A percentile compares a stretch with the other conserved stretches of the same genome.
Evolutionary conservation across 192 early-diverging fungal species (phyloP).

Genomic region (Entomortierella beljakovae): DNA sequence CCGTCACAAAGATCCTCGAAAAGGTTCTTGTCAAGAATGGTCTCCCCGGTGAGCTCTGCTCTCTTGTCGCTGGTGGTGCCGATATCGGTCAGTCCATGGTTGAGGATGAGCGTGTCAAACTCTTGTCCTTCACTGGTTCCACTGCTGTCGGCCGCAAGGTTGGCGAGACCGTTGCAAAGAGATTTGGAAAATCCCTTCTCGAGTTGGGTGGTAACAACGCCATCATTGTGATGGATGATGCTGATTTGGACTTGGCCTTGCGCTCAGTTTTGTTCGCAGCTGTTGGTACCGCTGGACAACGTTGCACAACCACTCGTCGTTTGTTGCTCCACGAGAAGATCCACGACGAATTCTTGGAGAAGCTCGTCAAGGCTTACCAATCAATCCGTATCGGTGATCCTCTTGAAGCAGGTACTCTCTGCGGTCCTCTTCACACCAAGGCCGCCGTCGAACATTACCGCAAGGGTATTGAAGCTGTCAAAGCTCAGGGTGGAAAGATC

Average conservation of each 20-base stretch:
- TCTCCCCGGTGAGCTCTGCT: slow-evolving; percentile 85
- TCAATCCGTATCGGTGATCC: slow-evolving; percentile 93
- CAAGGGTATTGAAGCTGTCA: slow-evolving; percentile 81
- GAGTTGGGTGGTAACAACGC: slow-evolving; percentile 98
- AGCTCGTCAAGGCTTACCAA: slow-evolving; percentile 84
- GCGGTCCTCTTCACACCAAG: slow-evolving; percentile 93
- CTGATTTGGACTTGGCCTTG: slow-evolving; percentile 89
- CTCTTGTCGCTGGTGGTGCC: slow-evolving; percentile 85
- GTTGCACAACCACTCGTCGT: slow-evolving; percentile 93
- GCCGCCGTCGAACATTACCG: slow-evolving; percentile 82
- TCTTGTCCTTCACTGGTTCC: slow-evolving; percentile 93
- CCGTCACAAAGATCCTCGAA: slow-evolving; percentile 88
- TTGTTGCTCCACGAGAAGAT: slow-evolving; percentile 90
- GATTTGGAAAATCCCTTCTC: slow-evolving; percentile 89
- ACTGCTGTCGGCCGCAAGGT: slow-evolving; percentile 83
- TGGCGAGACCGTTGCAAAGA: slow-evolving; percentile 81
- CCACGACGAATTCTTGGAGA: slow-evolving; percentile 84
- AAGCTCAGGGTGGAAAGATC: slow-evolving; percentile 87
- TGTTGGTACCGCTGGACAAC: slow-evolving; percentile 95
- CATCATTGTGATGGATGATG: slow-evolving; percentile 92
- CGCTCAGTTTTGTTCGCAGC: slow-evolving; percentile 92
- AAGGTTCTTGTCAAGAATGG: slow-evolving; percentile 84
- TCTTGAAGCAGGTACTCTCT: slow-evolving; percentile 81
- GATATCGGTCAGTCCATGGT: slow-evolving; percentile 87
- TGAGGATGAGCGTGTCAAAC: slow-evolving; percentile 74